A percentile compares a stretch with the other conserved stretches of the same genome.
phyloP scores from a whole-genome alignment of 2,329 filamentous ascomycete genomes.

The Paramyrothecium roridum region DNA sequence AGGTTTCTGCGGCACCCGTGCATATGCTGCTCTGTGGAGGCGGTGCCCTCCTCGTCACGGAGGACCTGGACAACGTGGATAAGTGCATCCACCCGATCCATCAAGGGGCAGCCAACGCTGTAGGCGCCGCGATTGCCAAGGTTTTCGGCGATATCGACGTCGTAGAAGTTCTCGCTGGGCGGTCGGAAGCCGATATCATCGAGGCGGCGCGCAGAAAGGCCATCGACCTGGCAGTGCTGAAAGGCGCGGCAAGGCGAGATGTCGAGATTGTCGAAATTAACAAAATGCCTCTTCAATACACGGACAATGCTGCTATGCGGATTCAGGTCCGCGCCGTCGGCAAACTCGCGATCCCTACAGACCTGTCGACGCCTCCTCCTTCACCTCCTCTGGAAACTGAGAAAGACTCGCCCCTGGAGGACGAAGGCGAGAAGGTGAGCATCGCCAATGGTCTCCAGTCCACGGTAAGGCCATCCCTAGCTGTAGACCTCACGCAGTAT shows the following conservation, averaged over 20 bases:
- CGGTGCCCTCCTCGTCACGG: conserved; percentile 49
- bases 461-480: conserved; percentile 25
- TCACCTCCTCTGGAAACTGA: conserved; percentile 10
- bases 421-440: conserved; percentile 20
- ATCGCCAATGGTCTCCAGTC: conserved; percentile 23
- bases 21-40: conserved; percentile 56
- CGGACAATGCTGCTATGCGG: conserved; percentile 28
- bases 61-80: conserved; percentile 44
- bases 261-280: conserved; percentile 44
- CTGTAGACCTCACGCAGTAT: conserved; percentile 25
- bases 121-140: conserved; percentile 57
- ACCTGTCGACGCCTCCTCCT: conserved; percentile 15
- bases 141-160: conserved; percentile 50
- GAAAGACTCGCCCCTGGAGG: conserved; percentile 10
- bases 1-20: conserved; percentile 49
- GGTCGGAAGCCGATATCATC: conserved; percentile 32
- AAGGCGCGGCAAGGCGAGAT: conserved; percentile 24
- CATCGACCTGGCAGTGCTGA: conserved; percentile 23
- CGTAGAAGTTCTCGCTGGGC: conserved; percentile 42
- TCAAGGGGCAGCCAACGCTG: conserved; percentile 56
- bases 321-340: conserved; percentile 31
- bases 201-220: conserved; percentile 33
- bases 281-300: conserved; percentile 35
- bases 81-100: conserved; percentile 48
- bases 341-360: conserved; percentile 23